Evolutionary conservation across 306 rosid species (phyloP).

Genomic region (Quercus variabilis): DNA sequence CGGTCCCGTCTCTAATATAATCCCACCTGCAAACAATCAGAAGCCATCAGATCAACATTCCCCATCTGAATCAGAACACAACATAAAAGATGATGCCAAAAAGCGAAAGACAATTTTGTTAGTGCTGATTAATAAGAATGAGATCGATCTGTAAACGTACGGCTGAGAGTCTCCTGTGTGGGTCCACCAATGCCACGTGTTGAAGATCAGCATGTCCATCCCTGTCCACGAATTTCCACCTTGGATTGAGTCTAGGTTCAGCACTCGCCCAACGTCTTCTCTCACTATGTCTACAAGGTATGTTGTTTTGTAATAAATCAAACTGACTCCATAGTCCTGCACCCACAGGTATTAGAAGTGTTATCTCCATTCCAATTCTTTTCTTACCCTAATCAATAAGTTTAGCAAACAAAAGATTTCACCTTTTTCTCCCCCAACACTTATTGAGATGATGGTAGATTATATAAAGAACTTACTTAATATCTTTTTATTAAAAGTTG

Average conservation of each 20-base stretch:
- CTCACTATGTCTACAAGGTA: slow-evolving; percentile 74
- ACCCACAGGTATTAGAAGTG: slow-evolving; percentile 3
- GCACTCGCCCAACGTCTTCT: slow-evolving; percentile 63
- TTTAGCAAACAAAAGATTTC: too few species aligned
- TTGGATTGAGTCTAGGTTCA: slow-evolving; percentile 61
- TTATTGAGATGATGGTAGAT: too few species aligned
- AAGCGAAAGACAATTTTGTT: too few species aligned
- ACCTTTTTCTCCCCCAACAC: fast-evolving
- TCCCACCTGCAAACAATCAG: slow-evolving; percentile 62
- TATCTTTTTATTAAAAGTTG: too few species aligned
- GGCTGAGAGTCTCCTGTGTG: slow-evolving; percentile 76
- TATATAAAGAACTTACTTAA: too few species aligned
- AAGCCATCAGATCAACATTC: neutral
- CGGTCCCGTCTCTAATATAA: slow-evolving; percentile 62
- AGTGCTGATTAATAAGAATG: neutral
- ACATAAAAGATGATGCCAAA: neutral
- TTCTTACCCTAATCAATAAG: neutral
- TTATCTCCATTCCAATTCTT: neutral
- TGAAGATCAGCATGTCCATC: slow-evolving; percentile 83
- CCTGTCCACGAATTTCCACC: slow-evolving; percentile 77
- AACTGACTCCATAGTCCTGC: slow-evolving; percentile 75
- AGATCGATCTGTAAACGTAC: slow-evolving; percentile 32
- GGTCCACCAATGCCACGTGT: slow-evolving; percentile 99
- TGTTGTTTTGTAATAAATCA: slow-evolving; percentile 68
- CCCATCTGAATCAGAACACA: neutral